These are phyloP conservation scores for Pseudognaphalium luteoalbum DNA, from an alignment of 129 eudicot species.

Conservation along the genomic window DNA sequence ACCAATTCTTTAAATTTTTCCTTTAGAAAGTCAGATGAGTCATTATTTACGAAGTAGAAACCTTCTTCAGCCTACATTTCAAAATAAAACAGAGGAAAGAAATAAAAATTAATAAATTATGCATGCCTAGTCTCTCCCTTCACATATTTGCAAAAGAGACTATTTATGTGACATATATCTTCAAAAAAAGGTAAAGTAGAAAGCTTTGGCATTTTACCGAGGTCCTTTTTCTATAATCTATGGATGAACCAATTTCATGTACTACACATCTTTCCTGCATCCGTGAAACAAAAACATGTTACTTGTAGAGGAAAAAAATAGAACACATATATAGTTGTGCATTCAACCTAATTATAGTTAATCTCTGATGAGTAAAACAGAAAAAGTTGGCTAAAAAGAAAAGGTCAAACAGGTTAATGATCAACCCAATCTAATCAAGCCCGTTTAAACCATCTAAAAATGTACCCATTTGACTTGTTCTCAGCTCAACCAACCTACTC, in stretches of 20 bases:
- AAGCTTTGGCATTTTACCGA: constrained; percentile 49
- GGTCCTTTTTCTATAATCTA: constrained; percentile 87
- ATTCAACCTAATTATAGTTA: background rate
- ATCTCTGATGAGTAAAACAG: background rate
- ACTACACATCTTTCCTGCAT: constrained; percentile 88
- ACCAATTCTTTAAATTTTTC: constrained; percentile 65
- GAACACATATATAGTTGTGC: background rate
- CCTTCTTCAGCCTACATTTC: constrained; percentile 83
- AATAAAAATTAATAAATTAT: too few species aligned
- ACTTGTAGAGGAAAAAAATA: constrained; percentile 2
- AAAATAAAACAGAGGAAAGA: background rate
- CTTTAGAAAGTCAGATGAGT: constrained; percentile 50
- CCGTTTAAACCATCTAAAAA: background rate
- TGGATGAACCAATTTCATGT: constrained; percentile 90
- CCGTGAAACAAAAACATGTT: constrained; percentile 22
- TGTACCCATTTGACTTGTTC: background rate
- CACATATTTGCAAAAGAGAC: background rate
- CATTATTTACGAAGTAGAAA: constrained; percentile 68
- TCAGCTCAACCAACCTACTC: background rate
- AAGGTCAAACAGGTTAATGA: background rate
- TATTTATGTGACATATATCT: background rate
- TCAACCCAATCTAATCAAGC: constrained; percentile 1
- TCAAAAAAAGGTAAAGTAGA: background rate
- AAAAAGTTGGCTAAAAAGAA: background rate
- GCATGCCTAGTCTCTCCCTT: background rate